phyloP scores from a whole-genome alignment of 2,329 filamentous ascomycete genomes.

The Trichoderma guizhouense region DNA sequence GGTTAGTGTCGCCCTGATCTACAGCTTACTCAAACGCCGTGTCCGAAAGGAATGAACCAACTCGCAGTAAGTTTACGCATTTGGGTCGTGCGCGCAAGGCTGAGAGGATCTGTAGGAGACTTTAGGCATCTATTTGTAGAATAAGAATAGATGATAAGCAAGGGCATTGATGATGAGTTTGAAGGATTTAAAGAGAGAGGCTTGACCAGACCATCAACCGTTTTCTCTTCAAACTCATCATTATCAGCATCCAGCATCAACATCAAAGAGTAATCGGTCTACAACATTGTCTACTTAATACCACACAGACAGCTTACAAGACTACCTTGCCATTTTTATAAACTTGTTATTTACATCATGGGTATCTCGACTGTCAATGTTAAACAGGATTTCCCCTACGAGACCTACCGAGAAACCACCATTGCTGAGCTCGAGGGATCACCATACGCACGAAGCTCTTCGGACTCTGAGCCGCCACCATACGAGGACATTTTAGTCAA shows the following conservation, averaged over 20 bases:
- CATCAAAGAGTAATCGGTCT: background rate
- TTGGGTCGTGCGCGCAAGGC: background rate
- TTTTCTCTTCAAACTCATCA: background rate
- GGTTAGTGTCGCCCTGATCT: background rate
- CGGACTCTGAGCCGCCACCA: background rate
- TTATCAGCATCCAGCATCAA: background rate
- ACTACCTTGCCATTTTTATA: background rate
- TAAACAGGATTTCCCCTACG: background rate
- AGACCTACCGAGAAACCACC: background rate
- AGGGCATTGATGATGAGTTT: background rate
- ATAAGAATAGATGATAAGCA: background rate
- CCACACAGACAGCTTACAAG: background rate
- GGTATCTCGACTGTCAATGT: background rate
- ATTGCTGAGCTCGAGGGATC: background rate
- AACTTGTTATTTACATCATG: background rate
- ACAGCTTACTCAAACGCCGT: background rate
- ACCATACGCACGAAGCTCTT: background rate
- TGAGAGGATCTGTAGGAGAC: background rate
- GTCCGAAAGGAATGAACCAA: background rate
- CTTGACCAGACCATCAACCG: background rate
- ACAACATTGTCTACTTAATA: background rate
- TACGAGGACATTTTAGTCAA: background rate
- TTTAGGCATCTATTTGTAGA: background rate
- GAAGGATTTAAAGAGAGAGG: background rate
- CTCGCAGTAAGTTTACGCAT: background rate